Percentiles rank a stretch among this genome's conserved stretches.
These are phyloP conservation scores for Mimosa pudica DNA, from an alignment of 306 rosid genomes.

Conservation along the genomic window DNA sequence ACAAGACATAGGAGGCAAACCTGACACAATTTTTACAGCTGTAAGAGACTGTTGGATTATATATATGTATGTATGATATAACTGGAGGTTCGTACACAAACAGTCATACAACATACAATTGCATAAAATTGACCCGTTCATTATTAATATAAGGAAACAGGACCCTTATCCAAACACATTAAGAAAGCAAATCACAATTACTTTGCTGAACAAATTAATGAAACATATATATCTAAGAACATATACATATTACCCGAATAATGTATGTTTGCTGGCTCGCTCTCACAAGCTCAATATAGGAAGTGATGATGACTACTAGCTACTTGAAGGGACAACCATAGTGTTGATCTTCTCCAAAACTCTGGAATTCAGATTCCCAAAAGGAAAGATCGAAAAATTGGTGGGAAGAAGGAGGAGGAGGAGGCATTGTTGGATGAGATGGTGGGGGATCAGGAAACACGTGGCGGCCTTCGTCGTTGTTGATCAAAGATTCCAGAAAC, in stretches of 20 bases:
- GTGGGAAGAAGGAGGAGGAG: background rate
- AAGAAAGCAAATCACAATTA: background rate
- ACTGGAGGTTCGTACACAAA: background rate
- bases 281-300: background rate
- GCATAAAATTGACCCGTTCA: background rate
- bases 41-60: background rate
- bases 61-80: background rate
- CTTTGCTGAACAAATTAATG: background rate
- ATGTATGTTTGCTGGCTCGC: background rate
- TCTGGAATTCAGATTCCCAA: constrained; percentile 22
- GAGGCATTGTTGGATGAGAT: background rate
- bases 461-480: constrained; percentile 43
- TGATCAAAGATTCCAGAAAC: constrained; percentile 54
- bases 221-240: background rate
- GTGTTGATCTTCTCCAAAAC: background rate
- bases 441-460: background rate
- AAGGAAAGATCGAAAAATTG: constrained; percentile 17
- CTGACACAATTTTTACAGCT: background rate
- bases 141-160: background rate
- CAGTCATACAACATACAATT: background rate
- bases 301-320: background rate
- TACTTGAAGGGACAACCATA: background rate
- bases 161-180: constrained; percentile 4
- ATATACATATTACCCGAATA: background rate
- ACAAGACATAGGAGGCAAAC: background rate